These are phyloP conservation scores for Malbranchea zuffiana DNA, from an alignment of 2,329 filamentous ascomycete genomes.

Conservation along the genomic window DNA sequence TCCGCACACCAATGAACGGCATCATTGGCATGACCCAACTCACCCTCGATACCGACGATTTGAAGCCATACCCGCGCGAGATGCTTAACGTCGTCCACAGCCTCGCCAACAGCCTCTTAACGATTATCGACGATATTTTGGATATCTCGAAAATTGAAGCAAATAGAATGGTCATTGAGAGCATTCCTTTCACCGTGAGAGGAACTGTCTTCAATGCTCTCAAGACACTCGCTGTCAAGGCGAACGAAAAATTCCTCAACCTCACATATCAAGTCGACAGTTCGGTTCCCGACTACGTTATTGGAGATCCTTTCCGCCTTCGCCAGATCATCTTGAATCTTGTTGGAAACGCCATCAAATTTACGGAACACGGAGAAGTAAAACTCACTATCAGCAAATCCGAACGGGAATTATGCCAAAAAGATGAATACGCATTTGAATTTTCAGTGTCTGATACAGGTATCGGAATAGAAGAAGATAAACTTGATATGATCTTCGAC, in stretches of 20 bases:
- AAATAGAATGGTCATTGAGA: slow-evolving; percentile 95
- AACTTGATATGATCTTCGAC: slow-evolving; percentile 94
- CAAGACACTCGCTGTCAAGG: slow-evolving; percentile 93
- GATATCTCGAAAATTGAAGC: slow-evolving; percentile 75
- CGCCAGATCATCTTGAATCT: slow-evolving; percentile 95
- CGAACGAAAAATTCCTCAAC: slow-evolving; percentile 88
- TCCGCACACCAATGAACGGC: slow-evolving; percentile 92
- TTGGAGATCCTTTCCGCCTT: slow-evolving; percentile 91
- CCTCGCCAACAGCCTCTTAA: slow-evolving; percentile 86
- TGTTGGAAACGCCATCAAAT: slow-evolving; percentile 97
- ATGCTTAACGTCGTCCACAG: slow-evolving; percentile 99
- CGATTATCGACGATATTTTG: slow-evolving; percentile 78
- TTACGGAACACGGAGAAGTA: slow-evolving; percentile 93
- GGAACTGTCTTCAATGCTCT: slow-evolving; percentile 94
- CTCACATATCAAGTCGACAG: slow-evolving; percentile 89
- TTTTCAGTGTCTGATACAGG: slow-evolving; percentile 94
- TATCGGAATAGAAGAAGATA: slow-evolving; percentile 91
- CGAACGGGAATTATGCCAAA: slow-evolving; percentile 51
- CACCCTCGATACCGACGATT: slow-evolving; percentile 85
- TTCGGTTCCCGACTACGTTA: slow-evolving; percentile 85
- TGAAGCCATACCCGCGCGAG: slow-evolving; percentile 90
- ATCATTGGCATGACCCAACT: slow-evolving; percentile 98
- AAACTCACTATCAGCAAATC: slow-evolving; percentile 79
- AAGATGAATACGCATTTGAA: slow-evolving; percentile 83
- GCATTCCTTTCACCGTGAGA: slow-evolving; percentile 88